Percentiles rank a stretch among this genome's conserved stretches.
Conservation (phyloP, 2,329 filamentous ascomycete species). For the Fusarium redolens region DNA sequence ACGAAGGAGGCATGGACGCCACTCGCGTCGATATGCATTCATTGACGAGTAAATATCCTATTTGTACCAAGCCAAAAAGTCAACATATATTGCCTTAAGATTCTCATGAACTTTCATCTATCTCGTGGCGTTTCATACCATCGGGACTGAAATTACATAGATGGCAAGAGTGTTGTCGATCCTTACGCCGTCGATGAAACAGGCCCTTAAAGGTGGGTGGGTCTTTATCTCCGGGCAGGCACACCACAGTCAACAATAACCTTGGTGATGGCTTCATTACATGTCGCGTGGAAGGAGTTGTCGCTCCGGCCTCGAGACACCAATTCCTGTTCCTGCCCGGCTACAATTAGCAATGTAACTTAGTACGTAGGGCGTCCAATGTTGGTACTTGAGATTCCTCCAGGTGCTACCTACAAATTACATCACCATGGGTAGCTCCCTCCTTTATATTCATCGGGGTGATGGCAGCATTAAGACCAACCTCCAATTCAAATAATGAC, state of each 20-base stretch:
- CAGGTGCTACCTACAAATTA: too few relatives aligned
- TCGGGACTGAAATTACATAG: neutral
- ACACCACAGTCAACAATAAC: neutral
- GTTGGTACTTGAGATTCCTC: neutral
- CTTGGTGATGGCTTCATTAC: conserved; percentile 17
- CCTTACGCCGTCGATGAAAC: conserved; percentile 1
- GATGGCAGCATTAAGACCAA: neutral
- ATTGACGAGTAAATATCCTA: neutral
- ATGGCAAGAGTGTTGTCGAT: conserved; percentile 16
- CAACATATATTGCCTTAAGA: neutral
- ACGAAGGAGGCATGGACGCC: conserved; percentile 14
- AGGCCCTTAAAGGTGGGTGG: conserved; percentile 12
- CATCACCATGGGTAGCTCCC: neutral
- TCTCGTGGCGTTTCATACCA: conserved; percentile 1
- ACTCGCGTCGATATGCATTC: conserved; percentile 19
- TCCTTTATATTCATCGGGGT: neutral
- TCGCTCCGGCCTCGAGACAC: neutral
- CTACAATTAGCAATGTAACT: neutral
- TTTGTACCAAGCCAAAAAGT: conserved; percentile 1
- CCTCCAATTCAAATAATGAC: neutral
- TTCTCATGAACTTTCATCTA: neutral
- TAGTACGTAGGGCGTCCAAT: neutral
- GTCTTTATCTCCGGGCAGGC: neutral
- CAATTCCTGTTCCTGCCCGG: neutral
- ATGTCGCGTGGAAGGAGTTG: neutral